These are phyloP conservation scores for Neonectria punicea DNA, from an alignment of 2,329 filamentous ascomycete genomes.

Conservation along the genomic window DNA sequence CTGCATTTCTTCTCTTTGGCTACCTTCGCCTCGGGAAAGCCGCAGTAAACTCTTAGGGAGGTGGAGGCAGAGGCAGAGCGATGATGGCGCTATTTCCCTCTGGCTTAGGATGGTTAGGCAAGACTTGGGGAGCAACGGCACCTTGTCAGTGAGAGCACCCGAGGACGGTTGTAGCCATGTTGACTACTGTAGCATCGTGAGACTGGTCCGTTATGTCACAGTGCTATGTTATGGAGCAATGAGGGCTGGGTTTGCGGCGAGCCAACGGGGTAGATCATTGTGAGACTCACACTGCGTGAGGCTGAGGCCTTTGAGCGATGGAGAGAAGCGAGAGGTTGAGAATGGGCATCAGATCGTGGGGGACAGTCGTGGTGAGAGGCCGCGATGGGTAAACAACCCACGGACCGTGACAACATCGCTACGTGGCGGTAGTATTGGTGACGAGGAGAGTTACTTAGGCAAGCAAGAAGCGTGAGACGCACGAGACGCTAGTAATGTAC, in stretches of 20 bases:
- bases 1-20: background rate
- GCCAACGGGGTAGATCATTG: background rate
- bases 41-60: background rate
- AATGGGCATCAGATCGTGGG: background rate
- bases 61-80: background rate
- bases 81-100: background rate
- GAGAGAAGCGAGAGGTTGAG: background rate
- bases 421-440: constrained; percentile 19
- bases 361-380: constrained; percentile 5
- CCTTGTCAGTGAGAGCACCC: background rate
- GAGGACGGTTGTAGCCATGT: background rate
- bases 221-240: background rate
- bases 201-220: background rate
- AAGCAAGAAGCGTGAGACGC: background rate
- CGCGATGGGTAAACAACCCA: constrained; percentile 1
- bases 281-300: background rate
- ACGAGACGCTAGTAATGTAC: constrained; percentile 12
- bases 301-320: background rate
- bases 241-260: background rate
- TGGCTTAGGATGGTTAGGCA: too few species aligned
- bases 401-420: constrained; percentile 6
- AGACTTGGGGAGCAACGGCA: background rate
- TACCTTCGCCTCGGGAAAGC: background rate
- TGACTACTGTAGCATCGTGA: background rate
- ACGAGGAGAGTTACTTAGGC: background rate